Percentiles rank a stretch among this genome's conserved stretches.
phyloP scores from a whole-genome alignment of 768 basidiomycete genomes.

The Mrakia gelida region DNA sequence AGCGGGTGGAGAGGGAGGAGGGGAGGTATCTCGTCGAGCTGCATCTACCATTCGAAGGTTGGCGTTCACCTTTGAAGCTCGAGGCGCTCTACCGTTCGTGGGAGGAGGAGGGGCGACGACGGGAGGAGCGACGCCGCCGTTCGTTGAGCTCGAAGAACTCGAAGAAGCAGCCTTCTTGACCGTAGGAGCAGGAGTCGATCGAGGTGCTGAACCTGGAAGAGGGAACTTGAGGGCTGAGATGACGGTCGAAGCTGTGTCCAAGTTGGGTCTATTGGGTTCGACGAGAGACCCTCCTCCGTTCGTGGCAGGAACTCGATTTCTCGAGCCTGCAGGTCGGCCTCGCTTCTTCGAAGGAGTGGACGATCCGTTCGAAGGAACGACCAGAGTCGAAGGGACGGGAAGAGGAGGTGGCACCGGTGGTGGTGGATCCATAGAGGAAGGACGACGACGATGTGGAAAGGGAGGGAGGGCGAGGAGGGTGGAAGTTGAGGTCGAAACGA shows the following conservation, averaged over 20 bases:
- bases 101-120: neutral
- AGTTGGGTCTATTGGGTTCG: neutral
- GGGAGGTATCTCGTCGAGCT: neutral
- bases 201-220: neutral
- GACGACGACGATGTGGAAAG: no score
- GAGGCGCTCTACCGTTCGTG: neutral
- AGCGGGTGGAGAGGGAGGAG: neutral
- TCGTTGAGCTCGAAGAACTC: neutral
- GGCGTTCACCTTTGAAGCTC: slow-evolving; percentile 12
- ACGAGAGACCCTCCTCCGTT: neutral
- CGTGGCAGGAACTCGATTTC: neutral
- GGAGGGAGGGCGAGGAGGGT: neutral
- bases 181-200: neutral
- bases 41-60: neutral
- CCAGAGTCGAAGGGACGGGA: neutral
- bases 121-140: neutral
- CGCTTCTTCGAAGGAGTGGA: neutral
- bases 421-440: neutral
- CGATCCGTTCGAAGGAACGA: no score
- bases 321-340: neutral
- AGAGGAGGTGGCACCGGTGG: neutral
- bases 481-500: neutral
- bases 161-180: slow-evolving; percentile 4
- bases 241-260: neutral
- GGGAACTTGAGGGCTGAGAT: slow-evolving; percentile 27